phyloP scores from a whole-genome alignment of 192 early-diverging fungal species.

The Coemansia sp. region DNA sequence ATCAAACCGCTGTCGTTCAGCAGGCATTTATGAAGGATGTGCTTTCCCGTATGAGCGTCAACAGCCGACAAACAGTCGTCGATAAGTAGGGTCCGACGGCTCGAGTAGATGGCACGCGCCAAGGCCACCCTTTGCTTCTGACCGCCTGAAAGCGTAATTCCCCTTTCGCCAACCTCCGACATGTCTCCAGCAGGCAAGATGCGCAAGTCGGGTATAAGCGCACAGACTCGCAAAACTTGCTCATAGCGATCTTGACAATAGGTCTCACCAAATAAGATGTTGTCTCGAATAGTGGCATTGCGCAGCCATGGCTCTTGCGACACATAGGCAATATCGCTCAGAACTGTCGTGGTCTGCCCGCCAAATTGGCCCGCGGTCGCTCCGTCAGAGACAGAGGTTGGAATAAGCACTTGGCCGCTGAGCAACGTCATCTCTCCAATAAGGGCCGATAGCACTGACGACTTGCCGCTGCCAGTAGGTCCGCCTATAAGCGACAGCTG shows the following conservation, averaged over 20 bases:
- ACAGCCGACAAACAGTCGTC: conserved; percentile 94
- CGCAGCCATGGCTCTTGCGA: conserved; percentile 76
- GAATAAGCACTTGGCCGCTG: conserved; percentile 27
- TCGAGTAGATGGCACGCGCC: conserved; percentile 82
- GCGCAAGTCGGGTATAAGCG: conserved; percentile 78
- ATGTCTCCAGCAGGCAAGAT: conserved; percentile 82
- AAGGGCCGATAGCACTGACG: conserved; percentile 76
- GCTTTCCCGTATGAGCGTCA: conserved; percentile 88
- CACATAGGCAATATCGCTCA: conserved; percentile 74
- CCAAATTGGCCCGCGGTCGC: not conserved
- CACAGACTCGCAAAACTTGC: conserved; percentile 77
- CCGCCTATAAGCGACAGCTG: conserved; percentile 82
- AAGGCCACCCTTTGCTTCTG: conserved; percentile 87
- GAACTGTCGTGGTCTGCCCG: not conserved
- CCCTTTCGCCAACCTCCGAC: conserved; percentile 90
- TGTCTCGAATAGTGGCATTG: conserved; percentile 74
- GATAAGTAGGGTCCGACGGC: conserved; percentile 60
- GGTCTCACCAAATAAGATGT: conserved; percentile 82
- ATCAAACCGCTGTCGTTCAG: conserved; percentile 60
- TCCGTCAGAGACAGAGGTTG: not conserved
- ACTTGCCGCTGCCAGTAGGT: conserved; percentile 90
- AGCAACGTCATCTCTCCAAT: conserved; percentile 74
- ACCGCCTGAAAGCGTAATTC: conserved; percentile 82
- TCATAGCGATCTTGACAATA: conserved; percentile 75
- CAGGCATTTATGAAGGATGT: conserved; percentile 79